Base-by-base conservation (phyloP, 106 monocot genomes). In the Amphibolis antarctica region DNA sequence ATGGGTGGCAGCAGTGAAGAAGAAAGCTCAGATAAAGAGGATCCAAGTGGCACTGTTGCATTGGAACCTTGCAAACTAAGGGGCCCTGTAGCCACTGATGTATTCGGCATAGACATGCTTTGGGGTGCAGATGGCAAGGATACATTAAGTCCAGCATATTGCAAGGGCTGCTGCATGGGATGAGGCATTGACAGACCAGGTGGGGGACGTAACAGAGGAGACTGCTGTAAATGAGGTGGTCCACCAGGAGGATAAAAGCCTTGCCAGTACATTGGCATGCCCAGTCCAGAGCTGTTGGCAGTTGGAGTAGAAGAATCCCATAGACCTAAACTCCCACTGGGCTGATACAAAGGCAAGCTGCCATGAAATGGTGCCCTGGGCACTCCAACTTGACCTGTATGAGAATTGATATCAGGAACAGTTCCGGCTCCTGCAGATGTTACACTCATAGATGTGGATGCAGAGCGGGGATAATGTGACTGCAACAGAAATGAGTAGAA, bases 221-320 rank as follows among this genome's bases (percentile, higher is more conserved):
- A 76, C 30, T 79, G 85, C 48, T 85, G 92, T 64, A 85, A 47
- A 62, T 80, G 80, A 46, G 88, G 77, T 71, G 79, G 60, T 27
- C 78, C 74, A 58, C 68, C 62, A 66, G 66, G 71, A n/a, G 81
- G 47, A 79, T 85, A 87, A 64, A 71, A 92, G 29, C 84, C 86
- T 70, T 71, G 92, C 86, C 79, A 81, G 60, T 86, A 82, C 69
- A 87, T 77, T 31, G 92, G 92, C 70, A 87, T 75, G 55, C 66
- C 64, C 49, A 79, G 81, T 14, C 79, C 83, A 55, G 83, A 70
- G 1, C 76, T 75, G 69, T 77, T 82, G 62, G 81, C 75, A 21
- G 69, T 64, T 53, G 80, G 65, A 9, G 65, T 25, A 3, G 71
- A 70, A 14, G 82, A 66, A 3, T 78, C 88, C 92, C 88, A 88